These are phyloP conservation scores for Gonapodya prolifera DNA, from an alignment of 192 early-diverging fungal genomes.

Conservation along the genomic window DNA sequence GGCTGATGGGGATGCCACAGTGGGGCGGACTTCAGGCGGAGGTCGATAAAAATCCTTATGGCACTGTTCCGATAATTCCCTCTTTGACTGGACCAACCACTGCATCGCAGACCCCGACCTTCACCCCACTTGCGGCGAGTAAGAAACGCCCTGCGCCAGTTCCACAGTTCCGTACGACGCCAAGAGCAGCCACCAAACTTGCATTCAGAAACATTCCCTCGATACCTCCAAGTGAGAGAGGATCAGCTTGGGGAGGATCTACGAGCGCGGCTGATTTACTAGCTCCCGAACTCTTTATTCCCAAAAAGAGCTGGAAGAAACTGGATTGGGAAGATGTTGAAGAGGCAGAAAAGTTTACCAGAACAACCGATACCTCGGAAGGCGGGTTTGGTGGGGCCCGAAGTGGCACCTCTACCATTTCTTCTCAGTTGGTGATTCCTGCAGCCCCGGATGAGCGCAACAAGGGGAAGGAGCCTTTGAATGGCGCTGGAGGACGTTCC, in stretches of 20 bases:
- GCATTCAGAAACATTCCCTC: conserved; percentile 32
- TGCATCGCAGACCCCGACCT: conserved; percentile 10
- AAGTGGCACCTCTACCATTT: conserved; percentile 7
- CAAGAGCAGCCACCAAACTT: conserved; percentile 54
- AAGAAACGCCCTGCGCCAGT: conserved; percentile 56
- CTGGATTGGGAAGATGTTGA: background rate
- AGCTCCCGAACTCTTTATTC: conserved; percentile 51
- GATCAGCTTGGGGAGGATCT: background rate
- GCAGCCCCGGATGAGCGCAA: background rate
- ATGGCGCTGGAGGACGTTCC: background rate
- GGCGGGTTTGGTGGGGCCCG: background rate
- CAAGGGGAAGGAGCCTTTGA: conserved; percentile 6
- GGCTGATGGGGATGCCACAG: background rate
- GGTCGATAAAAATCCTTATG: conserved; percentile 81
- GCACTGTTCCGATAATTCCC: conserved; percentile 13
- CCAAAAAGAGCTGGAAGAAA: conserved; percentile 59
- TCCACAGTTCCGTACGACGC: conserved; percentile 60
- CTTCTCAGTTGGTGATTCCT: background rate
- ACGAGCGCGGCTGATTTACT: conserved; percentile 8
- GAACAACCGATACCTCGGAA: conserved; percentile 17
- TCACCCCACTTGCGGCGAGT: conserved; percentile 15
- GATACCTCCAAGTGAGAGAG: background rate
- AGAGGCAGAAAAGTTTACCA: conserved; percentile 16
- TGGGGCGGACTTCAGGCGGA: conserved; percentile 41
- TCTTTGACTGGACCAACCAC: conserved; percentile 12